phyloP scores from a whole-genome alignment of 768 basidiomycete species.

The Tricholoma sp. region DNA sequence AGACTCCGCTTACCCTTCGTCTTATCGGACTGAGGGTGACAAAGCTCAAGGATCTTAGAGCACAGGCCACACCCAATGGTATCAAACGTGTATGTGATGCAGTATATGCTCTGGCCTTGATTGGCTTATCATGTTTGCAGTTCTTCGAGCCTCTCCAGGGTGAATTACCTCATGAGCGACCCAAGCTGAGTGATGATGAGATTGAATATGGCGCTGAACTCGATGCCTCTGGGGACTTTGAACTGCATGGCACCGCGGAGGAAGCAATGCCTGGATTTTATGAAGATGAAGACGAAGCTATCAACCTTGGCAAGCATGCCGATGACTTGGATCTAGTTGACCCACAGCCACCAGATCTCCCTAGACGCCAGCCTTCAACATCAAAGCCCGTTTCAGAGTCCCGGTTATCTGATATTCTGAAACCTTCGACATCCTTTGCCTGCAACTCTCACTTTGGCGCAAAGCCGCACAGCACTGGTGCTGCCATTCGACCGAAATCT shows the following conservation, averaged over 20 bases:
- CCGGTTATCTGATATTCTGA: slow-evolving; percentile 8
- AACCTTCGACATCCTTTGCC: background rate
- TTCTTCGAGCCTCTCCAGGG: slow-evolving; percentile 48
- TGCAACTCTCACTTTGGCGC: background rate
- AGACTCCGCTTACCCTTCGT: slow-evolving; percentile 74
- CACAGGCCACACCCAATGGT: slow-evolving; percentile 39
- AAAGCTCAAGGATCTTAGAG: slow-evolving; percentile 79
- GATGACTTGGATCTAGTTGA: slow-evolving; percentile 18
- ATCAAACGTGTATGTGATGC: slow-evolving; percentile 62
- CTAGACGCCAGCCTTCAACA: background rate
- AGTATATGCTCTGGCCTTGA: background rate
- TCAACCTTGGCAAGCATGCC: slow-evolving; percentile 13
- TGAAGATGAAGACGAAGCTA: slow-evolving; percentile 43
- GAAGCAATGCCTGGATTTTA: slow-evolving; percentile 52
- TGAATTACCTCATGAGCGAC: slow-evolving; percentile 35
- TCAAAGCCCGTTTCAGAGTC: slow-evolving; percentile 15
- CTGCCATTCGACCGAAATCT: background rate
- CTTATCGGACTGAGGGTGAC: slow-evolving; percentile 87
- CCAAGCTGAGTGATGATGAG: slow-evolving; percentile 21
- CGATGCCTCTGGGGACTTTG: slow-evolving; percentile 11
- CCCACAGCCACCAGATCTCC: slow-evolving; percentile 6
- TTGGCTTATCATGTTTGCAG: slow-evolving; percentile 25
- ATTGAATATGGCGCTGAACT: slow-evolving; percentile 10
- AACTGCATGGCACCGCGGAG: slow-evolving; percentile 16
- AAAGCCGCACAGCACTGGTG: slow-evolving; percentile 5